Conservation (phyloP, 352 stramenopile genomes). For the Phytophthora hibernalis region DNA sequence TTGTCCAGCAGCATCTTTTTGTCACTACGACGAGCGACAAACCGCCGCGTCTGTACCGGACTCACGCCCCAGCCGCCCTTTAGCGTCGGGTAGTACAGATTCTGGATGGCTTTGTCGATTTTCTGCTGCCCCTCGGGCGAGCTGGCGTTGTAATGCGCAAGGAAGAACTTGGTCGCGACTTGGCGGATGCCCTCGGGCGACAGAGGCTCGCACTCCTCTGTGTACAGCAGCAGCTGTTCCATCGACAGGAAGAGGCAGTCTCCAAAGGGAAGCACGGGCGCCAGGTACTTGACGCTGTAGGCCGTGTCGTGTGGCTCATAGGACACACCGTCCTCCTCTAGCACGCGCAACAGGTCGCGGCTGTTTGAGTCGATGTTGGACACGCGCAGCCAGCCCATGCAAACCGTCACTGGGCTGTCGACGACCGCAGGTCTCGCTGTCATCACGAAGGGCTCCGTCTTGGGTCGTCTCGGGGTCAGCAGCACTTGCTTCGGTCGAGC, state of each 20-base stretch:
- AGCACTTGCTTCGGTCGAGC: slow-evolving; percentile 63
- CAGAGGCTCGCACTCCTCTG: slow-evolving; percentile 84
- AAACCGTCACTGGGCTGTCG: slow-evolving; percentile 80
- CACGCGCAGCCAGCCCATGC: slow-evolving; percentile 88
- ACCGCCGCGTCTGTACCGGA: slow-evolving; percentile 82
- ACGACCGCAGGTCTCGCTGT: slow-evolving; percentile 68
- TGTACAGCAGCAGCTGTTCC: slow-evolving; percentile 87
- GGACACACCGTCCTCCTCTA: slow-evolving; percentile 87
- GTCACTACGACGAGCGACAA: slow-evolving; percentile 69
- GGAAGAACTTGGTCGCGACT: slow-evolving; percentile 82
- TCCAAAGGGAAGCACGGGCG: slow-evolving; percentile 79
- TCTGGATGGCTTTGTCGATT: slow-evolving; percentile 86
- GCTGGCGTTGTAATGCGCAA: slow-evolving; percentile 71
- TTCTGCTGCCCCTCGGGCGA: slow-evolving; percentile 69
- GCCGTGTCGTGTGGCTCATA: slow-evolving; percentile 88
- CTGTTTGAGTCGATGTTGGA: slow-evolving; percentile 77
- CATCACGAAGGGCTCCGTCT: slow-evolving; percentile 58
- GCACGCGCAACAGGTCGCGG: slow-evolving; percentile 72
- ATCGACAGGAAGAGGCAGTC: slow-evolving; percentile 91
- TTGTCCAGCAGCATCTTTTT: slow-evolving; percentile 82
- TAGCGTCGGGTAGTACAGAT: slow-evolving; percentile 86
- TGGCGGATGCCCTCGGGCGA: slow-evolving; percentile 70
- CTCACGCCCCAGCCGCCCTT: slow-evolving; percentile 86
- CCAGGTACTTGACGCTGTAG: slow-evolving; percentile 91
- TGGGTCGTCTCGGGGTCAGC: slow-evolving; percentile 65